Base-by-base conservation (phyloP, 1,139 yeast species). In the Geotrichum australiense region DNA sequence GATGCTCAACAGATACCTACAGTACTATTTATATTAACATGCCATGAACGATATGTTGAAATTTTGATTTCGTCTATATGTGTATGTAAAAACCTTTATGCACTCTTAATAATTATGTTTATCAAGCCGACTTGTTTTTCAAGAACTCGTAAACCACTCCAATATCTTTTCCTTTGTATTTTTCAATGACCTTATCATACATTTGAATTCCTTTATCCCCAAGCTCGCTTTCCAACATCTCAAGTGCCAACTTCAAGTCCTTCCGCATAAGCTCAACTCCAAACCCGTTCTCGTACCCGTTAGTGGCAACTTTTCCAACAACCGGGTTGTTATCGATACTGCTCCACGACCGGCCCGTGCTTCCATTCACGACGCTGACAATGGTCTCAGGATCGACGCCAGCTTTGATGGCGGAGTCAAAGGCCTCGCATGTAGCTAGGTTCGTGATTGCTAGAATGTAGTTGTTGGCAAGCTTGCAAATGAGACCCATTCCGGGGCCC, bases 311-410 rank as follows among this genome's bases (percentile, higher is more conserved):
- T 7, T 70, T 71, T 3, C 75, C 76, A 0, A 73, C 70, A 35
- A 76, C 76, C 1, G 81, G 81, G 56, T 76, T 73, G 57, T 76
- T 76, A 53, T 71, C 77, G 29, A 71, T 77, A 2, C 77, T 66
- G 14, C 80, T 76, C 81, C 81, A 76, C 12, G 74, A 65, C 51
- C 74, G 70, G 29, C 80, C 81, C 5, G 80, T 72, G n/a, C 78
- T 71, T 2, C 73, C 74, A 27, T 77, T 62, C 20, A 76, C 76
- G 47, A 76, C 65, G 43, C 71, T 68, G 19, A 78, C 73, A 53
- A 73, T 74, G 43, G 66, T 62, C 35, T 66, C 57, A 53, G 73
- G 61, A 55, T 75, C 69, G 47, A 76, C 65, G 3, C 78, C 77
- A 47, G 74, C 68, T 3, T 74, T 63, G 47, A 65, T 64, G n/a